Conservation (phyloP, 2,329 filamentous ascomycete species). For the Thielaviopsis punctulata region DNA sequence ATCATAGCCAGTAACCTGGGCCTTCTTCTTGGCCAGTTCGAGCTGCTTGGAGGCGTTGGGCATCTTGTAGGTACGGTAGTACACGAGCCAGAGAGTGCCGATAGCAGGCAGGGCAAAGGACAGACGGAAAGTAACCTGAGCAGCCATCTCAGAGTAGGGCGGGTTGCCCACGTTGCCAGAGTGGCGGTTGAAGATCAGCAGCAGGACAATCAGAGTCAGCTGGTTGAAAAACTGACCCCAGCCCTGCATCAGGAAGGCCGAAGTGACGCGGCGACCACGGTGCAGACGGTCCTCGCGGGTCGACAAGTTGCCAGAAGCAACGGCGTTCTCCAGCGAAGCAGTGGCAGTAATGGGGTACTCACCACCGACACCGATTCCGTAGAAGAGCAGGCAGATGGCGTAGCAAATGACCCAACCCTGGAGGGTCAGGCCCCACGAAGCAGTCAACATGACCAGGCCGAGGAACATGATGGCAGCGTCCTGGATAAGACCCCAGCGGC, state of each 20-base stretch:
- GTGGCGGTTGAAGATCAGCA: constrained; percentile 62
- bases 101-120: constrained; percentile 84
- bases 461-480: constrained; percentile 88
- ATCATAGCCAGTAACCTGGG: constrained; percentile 82
- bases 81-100: constrained; percentile 85
- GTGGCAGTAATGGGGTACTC: constrained; percentile 97
- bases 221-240: constrained; percentile 97
- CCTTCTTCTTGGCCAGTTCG: constrained; percentile 65
- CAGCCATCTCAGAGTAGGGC: constrained; percentile 60
- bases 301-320: constrained; percentile 71
- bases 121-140: constrained; percentile 81
- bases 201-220: constrained; percentile 66
- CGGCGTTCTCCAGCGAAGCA: constrained; percentile 81
- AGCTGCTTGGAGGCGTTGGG: constrained; percentile 72
- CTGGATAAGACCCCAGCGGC: constrained; percentile 89
- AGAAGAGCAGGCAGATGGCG: constrained; percentile 81
- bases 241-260: constrained; percentile 94
- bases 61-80: constrained; percentile 95
- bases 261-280: constrained; percentile 87
- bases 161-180: constrained; percentile 37
- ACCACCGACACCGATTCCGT: constrained; percentile 50
- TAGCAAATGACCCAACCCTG: constrained; percentile 98
- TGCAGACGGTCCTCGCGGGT: constrained; percentile 87
- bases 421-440: constrained; percentile 70
- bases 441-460: constrained; percentile 79